Evolutionary conservation across 768 basidiomycete genomes (phyloP), one percentile per base, ranked within the genome.

Genomic region (Collybia sordida): DNA sequence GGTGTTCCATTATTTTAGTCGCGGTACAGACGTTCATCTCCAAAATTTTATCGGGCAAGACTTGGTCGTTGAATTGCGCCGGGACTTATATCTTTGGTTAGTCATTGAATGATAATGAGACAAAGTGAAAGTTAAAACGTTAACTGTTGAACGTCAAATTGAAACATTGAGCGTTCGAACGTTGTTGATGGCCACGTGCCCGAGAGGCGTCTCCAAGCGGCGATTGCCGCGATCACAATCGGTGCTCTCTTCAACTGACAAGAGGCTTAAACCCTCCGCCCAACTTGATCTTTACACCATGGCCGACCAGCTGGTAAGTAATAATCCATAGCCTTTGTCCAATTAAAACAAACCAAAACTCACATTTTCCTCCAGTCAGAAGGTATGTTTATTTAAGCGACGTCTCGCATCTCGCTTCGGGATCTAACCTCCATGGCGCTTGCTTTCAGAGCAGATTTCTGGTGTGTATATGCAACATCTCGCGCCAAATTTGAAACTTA

Each of bases 361-460:
- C 28, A 48, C 41, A 15, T 19, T 8, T 37, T 42, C 14, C 17
- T 17, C n/a, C 35, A 86, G 85, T 78, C 81, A 64, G 79, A 82
- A 73, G 81, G 84, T 85, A 63, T 47, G 52, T 42, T 25, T 57
- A 67, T 35, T 56, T 44, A 24, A 35, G 36, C n/a, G 37, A 7
- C 17, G 24, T 25, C 36, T 40, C 19, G 34, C 25, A 25, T 23
- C 22, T 37, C 19, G 31, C 21, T 36, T 50, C 23, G 39, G 31
- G 15, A 39, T 46, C 39, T 18, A 37, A 39, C 51, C 49, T 43
- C 40, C 40, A 47, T 59, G 36, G 49, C 45, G 28, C 11, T 31
- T 43, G 28, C 51, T 38, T 28, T 25, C 65, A 96, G 93, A 95
- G 68, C 92, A 94, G 79, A 91, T 95, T 61, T 83, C 91, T 62